These are phyloP conservation scores for Madurella mycetomatis DNA, from an alignment of 2,329 filamentous ascomycete genomes.

Conservation along the genomic window DNA sequence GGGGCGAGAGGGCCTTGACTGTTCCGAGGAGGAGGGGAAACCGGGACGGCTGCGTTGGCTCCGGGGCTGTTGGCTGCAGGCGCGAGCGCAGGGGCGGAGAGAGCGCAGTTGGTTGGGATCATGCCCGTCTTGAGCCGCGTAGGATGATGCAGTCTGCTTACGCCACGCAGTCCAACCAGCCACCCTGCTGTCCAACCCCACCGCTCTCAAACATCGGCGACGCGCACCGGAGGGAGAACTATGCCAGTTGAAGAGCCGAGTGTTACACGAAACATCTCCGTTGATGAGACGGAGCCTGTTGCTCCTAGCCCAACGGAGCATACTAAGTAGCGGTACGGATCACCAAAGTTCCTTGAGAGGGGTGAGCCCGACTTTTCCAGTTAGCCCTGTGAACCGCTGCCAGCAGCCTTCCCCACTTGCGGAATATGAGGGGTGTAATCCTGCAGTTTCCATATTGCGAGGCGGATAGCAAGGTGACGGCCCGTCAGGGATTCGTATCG, in stretches of 20 bases:
- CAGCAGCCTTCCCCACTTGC: slow-evolving; percentile 1
- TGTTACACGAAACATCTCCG: neutral
- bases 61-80: slow-evolving; percentile 1
- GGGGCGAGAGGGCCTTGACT: slow-evolving; percentile 28
- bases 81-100: neutral
- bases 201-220: slow-evolving; percentile 4
- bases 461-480: neutral
- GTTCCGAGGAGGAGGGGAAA: slow-evolving; percentile 35
- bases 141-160: slow-evolving; percentile 3
- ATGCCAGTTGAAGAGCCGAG: neutral
- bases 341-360: neutral
- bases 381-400: neutral
- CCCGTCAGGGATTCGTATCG: neutral
- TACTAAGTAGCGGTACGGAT: neutral
- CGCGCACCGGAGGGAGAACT: slow-evolving; percentile 7
- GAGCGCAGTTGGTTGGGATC: slow-evolving; percentile 3
- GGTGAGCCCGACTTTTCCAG: neutral
- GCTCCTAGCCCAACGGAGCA: neutral
- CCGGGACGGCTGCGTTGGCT: slow-evolving; percentile 1
- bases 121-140: neutral
- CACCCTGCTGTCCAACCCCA: neutral
- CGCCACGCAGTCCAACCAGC: neutral
- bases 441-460: slow-evolving; percentile 1
- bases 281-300: neutral
- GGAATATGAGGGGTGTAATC: slow-evolving; percentile 11